Evolutionary conservation across 2,329 filamentous ascomycete genomes (phyloP).

Genomic region (Thielaviopsis populi): DNA sequence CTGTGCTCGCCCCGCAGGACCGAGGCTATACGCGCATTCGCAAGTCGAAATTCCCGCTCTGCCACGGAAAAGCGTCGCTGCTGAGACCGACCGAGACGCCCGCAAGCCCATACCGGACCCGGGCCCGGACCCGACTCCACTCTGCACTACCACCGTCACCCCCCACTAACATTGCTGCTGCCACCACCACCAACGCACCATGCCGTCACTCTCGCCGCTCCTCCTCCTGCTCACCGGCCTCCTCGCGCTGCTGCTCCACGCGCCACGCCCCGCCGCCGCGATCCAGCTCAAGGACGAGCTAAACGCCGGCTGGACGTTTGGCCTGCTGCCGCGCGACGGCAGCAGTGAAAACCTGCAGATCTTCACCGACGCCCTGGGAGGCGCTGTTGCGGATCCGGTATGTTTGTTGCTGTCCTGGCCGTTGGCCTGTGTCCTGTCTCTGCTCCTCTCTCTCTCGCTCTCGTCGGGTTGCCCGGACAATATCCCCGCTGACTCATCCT

Average conservation of each 20-base stretch:
- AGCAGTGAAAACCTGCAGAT: constrained; percentile 27
- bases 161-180: background rate
- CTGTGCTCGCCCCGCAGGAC: no score
- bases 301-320: constrained; percentile 26
- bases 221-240: background rate
- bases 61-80: no score
- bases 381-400: constrained; percentile 22
- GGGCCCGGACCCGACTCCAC: no score
- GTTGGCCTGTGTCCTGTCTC: background rate
- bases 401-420: background rate
- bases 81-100: no score
- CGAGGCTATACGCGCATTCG: no score
- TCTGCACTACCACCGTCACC: background rate
- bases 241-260: constrained; percentile 1
- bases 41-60: no score
- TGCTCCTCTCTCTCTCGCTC: background rate
- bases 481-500: no score
- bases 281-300: constrained; percentile 24
- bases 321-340: constrained; percentile 24
- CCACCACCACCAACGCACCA: background rate
- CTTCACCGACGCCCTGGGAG: constrained; percentile 29
- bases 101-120: no score
- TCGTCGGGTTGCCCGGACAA: background rate
- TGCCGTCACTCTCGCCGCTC: background rate
- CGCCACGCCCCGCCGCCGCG: background rate